Base-by-base conservation (phyloP, 1,284 basidiomycete genomes). In the Malassezia globosa region DNA sequence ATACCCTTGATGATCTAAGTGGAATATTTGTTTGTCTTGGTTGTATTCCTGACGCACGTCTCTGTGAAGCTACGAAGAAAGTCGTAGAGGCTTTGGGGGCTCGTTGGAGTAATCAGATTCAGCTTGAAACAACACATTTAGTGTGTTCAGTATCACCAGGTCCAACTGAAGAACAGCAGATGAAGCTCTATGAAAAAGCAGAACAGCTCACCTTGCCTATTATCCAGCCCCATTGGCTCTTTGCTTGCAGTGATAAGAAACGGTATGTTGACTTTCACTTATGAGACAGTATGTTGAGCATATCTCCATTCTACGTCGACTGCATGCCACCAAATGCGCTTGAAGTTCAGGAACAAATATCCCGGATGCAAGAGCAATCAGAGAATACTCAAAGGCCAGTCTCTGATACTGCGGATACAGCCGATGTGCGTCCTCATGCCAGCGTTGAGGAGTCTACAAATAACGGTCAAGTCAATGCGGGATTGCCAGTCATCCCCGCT, bases 31-130 rank as follows among this genome's bases (percentile, higher is more conserved):
- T 65, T 27, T 71, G 67, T 49, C 61, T 71, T 37, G 68, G 65
- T 34, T 49, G 56, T 26, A 55, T 71, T 6, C 44, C 48, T 21
- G 60, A 62, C 13, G 21, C 44, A 7, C 46, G 47, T 22, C 52
- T 58, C 38, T 55, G 60, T 8, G 53, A 63, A 29, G 60, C 55
- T 7, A 56, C 62, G 25, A 59, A 61, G 36, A 38, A 53, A 18
- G 56, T 60, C 5, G 42, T 71, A 22, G 36, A 39, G 26, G 42
- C 48, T 22, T 58, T 71, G 57, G 58, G 60, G 26, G 66, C 61
- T 2, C 56, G 56, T 22, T 87, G 83, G 81, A 85, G 82, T 59
- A 84, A 90, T 58, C 83, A 82, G 60, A 89, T 99, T 22, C 86
- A 90, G 74, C 89, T 96, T 36, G 68, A 71, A 21, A 71, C 68